Percentiles rank a stretch among this genome's conserved stretches.
Conservation (phyloP, 129 eudicot genomes). For the Arctium minus region DNA sequence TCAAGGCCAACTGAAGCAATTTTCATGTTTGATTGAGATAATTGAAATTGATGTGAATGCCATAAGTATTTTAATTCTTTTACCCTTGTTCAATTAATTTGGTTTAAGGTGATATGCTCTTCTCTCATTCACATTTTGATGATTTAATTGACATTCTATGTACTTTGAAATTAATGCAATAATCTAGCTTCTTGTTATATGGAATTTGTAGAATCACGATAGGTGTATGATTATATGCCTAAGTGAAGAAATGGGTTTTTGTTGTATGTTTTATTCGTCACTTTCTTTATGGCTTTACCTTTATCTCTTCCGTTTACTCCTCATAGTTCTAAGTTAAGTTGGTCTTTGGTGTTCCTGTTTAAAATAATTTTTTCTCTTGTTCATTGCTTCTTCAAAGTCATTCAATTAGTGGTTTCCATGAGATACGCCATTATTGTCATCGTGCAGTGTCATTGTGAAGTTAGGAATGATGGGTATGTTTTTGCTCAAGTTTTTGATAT, state of each 20-base stretch:
- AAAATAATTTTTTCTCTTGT: not conserved
- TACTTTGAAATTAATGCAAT: not conserved
- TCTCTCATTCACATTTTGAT: not conserved
- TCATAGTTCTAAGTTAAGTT: not conserved
- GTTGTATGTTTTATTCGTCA: not conserved
- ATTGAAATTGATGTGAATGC: not conserved
- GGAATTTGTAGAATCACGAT: not conserved
- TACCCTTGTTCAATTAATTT: not conserved
- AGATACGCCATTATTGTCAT: too few species aligned
- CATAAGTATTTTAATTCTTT: not conserved
- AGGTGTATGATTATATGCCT: slow-evolving; percentile 15
- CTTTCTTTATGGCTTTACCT: not conserved
- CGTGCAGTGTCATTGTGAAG: not conserved
- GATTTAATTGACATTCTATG: not conserved
- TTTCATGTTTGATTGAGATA: not conserved
- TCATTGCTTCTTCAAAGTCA: not conserved
- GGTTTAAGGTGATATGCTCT: slow-evolving; percentile 9
- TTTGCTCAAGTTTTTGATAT: not conserved
- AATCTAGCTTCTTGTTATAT: not conserved
- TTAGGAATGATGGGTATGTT: not conserved
- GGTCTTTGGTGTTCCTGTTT: not conserved
- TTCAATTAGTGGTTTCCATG: not conserved
- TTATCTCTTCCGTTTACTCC: not conserved
- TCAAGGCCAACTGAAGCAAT: not conserved
- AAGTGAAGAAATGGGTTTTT: not conserved